Conservation (phyloP, 2,329 filamentous ascomycete species). For the Pseudocercospora musae region DNA sequence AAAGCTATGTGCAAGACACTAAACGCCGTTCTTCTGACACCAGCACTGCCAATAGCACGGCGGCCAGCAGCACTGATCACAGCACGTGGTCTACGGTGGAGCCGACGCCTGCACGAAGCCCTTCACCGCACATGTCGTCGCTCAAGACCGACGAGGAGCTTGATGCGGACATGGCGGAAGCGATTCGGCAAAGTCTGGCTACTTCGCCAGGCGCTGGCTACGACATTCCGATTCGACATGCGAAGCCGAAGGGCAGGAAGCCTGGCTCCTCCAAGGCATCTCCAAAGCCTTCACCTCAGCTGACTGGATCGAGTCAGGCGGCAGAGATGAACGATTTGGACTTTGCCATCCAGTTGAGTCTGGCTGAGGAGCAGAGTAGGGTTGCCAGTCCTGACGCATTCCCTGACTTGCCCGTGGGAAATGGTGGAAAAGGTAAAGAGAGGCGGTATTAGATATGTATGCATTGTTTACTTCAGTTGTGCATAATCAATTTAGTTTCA, state of each 20-base stretch:
- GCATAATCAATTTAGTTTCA: background rate
- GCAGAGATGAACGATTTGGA: constrained; percentile 57
- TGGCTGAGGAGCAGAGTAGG: constrained; percentile 56
- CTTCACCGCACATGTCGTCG: constrained; percentile 21
- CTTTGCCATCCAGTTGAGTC: constrained; percentile 60
- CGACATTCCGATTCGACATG: constrained; percentile 47
- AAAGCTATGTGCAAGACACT: constrained; percentile 52
- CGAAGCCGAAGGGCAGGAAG: constrained; percentile 37
- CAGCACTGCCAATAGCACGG: constrained; percentile 38
- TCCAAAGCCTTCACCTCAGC: constrained; percentile 30
- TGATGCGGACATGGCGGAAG: constrained; percentile 60
- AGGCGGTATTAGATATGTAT: background rate
- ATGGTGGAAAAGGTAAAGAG: constrained; percentile 26
- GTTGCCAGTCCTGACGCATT: constrained; percentile 22
- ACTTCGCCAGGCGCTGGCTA: constrained; percentile 29
- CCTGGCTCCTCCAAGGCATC: constrained; percentile 28
- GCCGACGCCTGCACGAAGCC: constrained; percentile 27
- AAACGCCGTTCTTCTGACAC: constrained; percentile 46
- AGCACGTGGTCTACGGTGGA: constrained; percentile 30
- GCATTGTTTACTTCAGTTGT: background rate
- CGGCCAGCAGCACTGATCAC: constrained; percentile 37
- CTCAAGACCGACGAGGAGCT: constrained; percentile 47
- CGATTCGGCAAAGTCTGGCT: constrained; percentile 53
- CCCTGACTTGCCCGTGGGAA: constrained; percentile 29
- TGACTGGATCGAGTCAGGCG: constrained; percentile 38